Base-by-base conservation (phyloP, 164 flowering plant genomes). In the Hamamelis virginiana region DNA sequence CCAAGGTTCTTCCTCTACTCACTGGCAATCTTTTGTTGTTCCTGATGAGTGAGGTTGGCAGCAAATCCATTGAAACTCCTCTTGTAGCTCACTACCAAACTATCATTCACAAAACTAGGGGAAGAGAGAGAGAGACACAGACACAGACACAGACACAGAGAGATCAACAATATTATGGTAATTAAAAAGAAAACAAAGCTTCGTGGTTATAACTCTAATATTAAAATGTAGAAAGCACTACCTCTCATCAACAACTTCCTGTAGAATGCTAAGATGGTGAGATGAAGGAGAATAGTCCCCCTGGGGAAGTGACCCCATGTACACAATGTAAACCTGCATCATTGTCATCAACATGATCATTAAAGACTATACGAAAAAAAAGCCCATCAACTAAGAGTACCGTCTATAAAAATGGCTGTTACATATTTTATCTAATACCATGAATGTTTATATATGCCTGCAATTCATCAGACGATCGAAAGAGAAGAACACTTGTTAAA, bases 61-160 rank as follows among this genome's bases (percentile, higher is more conserved):
- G 75, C 73, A 61, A 79, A 79, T 12, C 82, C 82, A 69, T 73
- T 72, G 69, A 78, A 78, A 41, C 81, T 78, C 51, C 70, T 66
- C n/a, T 23, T 50, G 28, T 75, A 79, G 47, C 73, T 79, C 52
- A 59, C 51, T 8, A 70, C 64, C 22, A 76, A 12, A 10, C 59
- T 44, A 13, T 73, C 69, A 14, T 15, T 8, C 9, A n/a, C 59
- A 53, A 14, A 12, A 43, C 27, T 64, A 26, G n/a, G 4, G 57
- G 14, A 5, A 15, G 22, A 23, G 16, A n/a, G 23, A n/a, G n/a
- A n/a, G n/a, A n/a, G n/a, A n/a, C n/a, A n/a, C n/a, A n/a, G n/a
- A n/a, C n/a, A n/a, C n/a, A n/a, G n/a, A n/a, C n/a, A n/a, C n/a
- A n/a, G n/a, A n/a, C n/a, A n/a, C n/a, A n/a, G n/a, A n/a, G n/a